These are phyloP conservation scores for Ophiostoma perfectum DNA, from an alignment of 2,329 filamentous ascomycete genomes.

Conservation along the genomic window DNA sequence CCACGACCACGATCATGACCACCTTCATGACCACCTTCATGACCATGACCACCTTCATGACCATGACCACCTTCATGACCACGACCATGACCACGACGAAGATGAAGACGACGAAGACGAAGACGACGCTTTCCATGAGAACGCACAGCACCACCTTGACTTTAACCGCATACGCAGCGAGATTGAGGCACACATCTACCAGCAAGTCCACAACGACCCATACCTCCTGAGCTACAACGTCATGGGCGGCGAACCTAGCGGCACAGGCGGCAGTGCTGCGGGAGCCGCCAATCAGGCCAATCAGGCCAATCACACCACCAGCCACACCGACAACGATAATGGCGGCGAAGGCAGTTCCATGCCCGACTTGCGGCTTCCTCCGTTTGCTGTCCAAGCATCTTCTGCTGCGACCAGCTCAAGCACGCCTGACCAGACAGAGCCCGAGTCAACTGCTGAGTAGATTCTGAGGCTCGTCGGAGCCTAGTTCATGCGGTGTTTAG, in stretches of 20 bases:
- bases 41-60: slow-evolving; percentile 22
- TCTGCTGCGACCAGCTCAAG: background rate
- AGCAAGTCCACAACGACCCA: background rate
- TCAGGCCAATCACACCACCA: background rate
- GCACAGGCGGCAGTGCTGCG: background rate
- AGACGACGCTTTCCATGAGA: background rate
- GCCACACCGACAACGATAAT: background rate
- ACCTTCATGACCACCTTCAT: slow-evolving; percentile 1
- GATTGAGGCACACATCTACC: slow-evolving; percentile 1
- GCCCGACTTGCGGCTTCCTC: background rate
- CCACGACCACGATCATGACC: slow-evolving; percentile 20
- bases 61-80: background rate
- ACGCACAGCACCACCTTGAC: slow-evolving; percentile 7
- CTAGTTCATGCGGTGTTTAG: background rate
- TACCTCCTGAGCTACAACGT: background rate
- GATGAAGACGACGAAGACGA: background rate
- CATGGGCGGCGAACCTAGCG: background rate
- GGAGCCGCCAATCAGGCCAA: background rate
- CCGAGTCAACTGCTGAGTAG: background rate
- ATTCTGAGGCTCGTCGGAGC: background rate
- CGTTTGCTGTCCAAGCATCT: background rate
- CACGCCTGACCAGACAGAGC: background rate
- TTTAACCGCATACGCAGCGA: background rate
- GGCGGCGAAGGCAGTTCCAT: background rate
- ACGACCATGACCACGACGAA: slow-evolving; percentile 20